Conservation (phyloP, 805 yeast genomes). For the Lachancea mirantina region DNA sequence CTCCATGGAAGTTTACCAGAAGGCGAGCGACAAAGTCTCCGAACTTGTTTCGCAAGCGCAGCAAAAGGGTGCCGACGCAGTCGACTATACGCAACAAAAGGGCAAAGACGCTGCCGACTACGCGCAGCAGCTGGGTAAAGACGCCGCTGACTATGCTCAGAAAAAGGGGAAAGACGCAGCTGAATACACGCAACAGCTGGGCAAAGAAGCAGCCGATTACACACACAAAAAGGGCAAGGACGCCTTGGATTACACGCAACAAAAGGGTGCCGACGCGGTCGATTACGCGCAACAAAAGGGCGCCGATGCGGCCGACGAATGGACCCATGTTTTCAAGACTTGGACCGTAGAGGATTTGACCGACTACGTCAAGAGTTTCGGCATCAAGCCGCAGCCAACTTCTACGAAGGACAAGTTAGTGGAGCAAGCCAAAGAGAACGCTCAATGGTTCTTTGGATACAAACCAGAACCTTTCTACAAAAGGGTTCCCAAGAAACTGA, state of each 20-base stretch:
- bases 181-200: conserved; percentile 4
- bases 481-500: conserved; percentile 14
- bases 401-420: conserved; percentile 31
- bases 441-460: conserved; percentile 32
- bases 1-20: conserved; percentile 23
- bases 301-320: conserved; percentile 13
- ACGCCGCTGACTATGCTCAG: conserved; percentile 9
- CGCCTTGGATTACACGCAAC: conserved; percentile 6
- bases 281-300: conserved; percentile 8
- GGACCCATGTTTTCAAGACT: conserved; percentile 29
- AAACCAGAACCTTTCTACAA: conserved; percentile 23
- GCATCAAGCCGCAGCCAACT: conserved; percentile 28
- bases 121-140: conserved; percentile 3
- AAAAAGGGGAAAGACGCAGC: conserved; percentile 6
- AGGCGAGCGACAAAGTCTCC: conserved; percentile 11
- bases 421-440: conserved; percentile 35
- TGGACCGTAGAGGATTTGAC: conserved; percentile 40
- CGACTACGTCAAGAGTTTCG: conserved; percentile 37
- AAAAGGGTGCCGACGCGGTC: conserved; percentile 23
- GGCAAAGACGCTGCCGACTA: conserved; percentile 18
- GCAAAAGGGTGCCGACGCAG: conserved; percentile 23
- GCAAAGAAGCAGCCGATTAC: conserved; percentile 7
- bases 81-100: conserved; percentile 14
- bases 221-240: conserved; percentile 14
- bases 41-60: conserved; percentile 9